These are phyloP conservation scores for Ambrosiella cleistominuta DNA, from an alignment of 2,329 filamentous ascomycete genomes.

Conservation along the genomic window DNA sequence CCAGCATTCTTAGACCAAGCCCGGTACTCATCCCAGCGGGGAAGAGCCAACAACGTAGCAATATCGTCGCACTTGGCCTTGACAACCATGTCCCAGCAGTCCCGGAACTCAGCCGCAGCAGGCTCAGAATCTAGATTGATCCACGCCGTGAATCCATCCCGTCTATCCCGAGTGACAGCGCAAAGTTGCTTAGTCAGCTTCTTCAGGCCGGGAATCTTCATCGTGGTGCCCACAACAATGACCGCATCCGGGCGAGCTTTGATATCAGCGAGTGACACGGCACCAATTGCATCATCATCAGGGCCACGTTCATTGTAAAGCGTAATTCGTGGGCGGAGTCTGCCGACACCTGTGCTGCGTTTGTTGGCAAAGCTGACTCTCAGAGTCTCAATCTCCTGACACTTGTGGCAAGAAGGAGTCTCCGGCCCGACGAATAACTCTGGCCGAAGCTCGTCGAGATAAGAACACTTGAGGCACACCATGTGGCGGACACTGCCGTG, in stretches of 20 bases:
- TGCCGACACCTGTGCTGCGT: conserved; percentile 82
- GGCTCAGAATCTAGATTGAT: conserved; percentile 83
- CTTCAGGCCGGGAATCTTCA: conserved; percentile 87
- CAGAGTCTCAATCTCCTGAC: conserved; percentile 55
- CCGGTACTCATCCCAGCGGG: conserved; percentile 32
- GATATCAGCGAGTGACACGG: conserved; percentile 72
- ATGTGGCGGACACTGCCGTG: conserved; percentile 90
- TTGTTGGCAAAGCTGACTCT: conserved; percentile 64
- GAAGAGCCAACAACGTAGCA: conserved; percentile 50
- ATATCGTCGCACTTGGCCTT: conserved; percentile 77
- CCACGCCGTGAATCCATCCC: conserved; percentile 79
- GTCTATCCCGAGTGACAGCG: conserved; percentile 61
- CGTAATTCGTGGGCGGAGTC: conserved; percentile 79
- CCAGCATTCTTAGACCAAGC: conserved; percentile 19
- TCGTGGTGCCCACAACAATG: conserved; percentile 83
- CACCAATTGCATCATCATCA: conserved; percentile 88
- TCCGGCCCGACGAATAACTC: conserved; percentile 69
- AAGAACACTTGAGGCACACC: conserved; percentile 85
- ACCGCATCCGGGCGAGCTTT: conserved; percentile 76
- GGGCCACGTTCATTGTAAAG: conserved; percentile 96
- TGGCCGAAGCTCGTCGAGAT: conserved; percentile 58
- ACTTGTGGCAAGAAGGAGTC: conserved; percentile 62
- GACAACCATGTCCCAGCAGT: conserved; percentile 85
- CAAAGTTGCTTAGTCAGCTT: conserved; percentile 85
- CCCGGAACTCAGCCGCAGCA: conserved; percentile 65